Base-by-base conservation (phyloP, 495 filamentous ascomycete species). In the Aspergillus coremiiformis region DNA sequence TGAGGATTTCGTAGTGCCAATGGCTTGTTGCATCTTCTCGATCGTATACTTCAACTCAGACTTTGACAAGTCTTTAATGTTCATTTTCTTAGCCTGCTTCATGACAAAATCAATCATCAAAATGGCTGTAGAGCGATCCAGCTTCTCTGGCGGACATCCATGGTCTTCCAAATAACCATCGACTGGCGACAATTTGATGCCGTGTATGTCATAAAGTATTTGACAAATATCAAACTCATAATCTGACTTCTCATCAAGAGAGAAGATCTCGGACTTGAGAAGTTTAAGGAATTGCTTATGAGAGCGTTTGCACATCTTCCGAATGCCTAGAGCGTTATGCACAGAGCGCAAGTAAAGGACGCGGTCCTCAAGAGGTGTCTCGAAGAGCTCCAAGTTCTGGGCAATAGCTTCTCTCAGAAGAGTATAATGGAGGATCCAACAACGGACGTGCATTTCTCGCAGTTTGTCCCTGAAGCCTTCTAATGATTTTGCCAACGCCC, bases 51-150 rank as follows among this genome's bases (percentile, higher is more conserved):
- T 90, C 41, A 96, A 74, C 44, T 96, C 90, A 5, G 86, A 88
- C 66, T 94, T 97, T 7, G 88, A 80, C 23, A 99, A 64, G 59
- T 97, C 94, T 52, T 90, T 94, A 74, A 94, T 87, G 50, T 86
- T 86, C 74, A 96, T 84, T 49, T 85, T 83, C 51, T 83, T 82
- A 0, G 90, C 87, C 41, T 96, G 82, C 24, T 78, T 69, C 55
- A 94, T 80, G 22, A 97, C 80, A 59, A 90, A 84, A 49, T 92
- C 85, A 17, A 96, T 81, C 47, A 96, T 79, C 51, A 84, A 78
- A 48, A 89, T 70, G 0, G 90, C 90, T 45, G 85, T 89, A 5
- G 78, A 72, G 47, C 81, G 83, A 60, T 93, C 86, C 14, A 96
- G 76, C 45, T 82, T 79, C 54, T 95, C 89, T 1, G 82, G 62